Evolutionary conservation across 2,329 filamentous ascomycete genomes (phyloP), one percentile per base, ranked within the genome.

Genomic region (Leptographium wingfieldii): DNA sequence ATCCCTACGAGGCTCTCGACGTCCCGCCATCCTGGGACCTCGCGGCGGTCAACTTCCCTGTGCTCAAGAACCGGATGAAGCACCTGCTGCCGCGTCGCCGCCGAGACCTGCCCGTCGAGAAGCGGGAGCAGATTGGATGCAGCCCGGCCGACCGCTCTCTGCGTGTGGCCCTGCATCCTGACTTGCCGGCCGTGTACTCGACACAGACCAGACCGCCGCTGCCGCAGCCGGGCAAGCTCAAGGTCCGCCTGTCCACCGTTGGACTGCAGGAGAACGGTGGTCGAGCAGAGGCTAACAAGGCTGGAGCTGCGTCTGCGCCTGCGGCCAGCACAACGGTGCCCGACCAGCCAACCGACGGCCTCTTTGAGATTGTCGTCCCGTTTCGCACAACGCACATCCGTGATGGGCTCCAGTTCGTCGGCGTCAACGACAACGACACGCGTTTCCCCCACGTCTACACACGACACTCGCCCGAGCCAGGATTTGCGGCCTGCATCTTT

Each of bases 371-470:
- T 48, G 76, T 76, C 55, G 87, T 96, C 60, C 88, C 94, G 40
- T 99, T 96, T 68, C 77, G 79, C 27, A 83, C 90, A 40, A 83
- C 83, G 57, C 83, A 83, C 66, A 86, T 92, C 57, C 81, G 90
- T 54, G 94, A 99, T 70, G 92, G 90, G 27, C 72, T 97, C 61
- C 92, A 96, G 62, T 99, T 96, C 72, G 89, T 95, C 19, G 92
- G 94, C 4, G 81, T 94, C 46, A 85, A 90, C 53, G 84, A 86
- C 60, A 82, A 85, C 57, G 92, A 96, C 69, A 78, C 79, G 60
- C 83, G 92, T 63, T 99, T 92, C 70, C 91, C 94, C 0, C 92
- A 99, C 74, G 85, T 89, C 56, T 99, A 95, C 71, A 95, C 92
- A 0, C 86, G 86, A 49, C 91, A 92, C 68, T 88, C 86, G 2